A percentile compares a stretch with the other conserved stretches of the same genome.
These are phyloP conservation scores for Fusarium nodosum DNA, from an alignment of 2,329 filamentous ascomycete genomes.

Conservation along the genomic window DNA sequence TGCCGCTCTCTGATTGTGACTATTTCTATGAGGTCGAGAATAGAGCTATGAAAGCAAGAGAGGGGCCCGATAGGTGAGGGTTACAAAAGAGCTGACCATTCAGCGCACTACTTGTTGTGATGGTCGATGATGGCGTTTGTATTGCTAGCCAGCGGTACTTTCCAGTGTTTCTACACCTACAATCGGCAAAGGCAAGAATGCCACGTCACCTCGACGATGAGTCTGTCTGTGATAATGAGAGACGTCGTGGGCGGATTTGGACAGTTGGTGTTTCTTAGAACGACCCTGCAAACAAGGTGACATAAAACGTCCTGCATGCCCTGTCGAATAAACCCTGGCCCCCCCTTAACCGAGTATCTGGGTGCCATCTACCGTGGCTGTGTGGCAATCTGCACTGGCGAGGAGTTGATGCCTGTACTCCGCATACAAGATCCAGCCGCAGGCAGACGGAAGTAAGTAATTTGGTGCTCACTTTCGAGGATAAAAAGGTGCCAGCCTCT, in stretches of 20 bases:
- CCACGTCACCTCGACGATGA: slow-evolving; percentile 44
- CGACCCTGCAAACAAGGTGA: slow-evolving; percentile 35
- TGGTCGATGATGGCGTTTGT: slow-evolving; percentile 26
- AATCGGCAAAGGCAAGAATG: slow-evolving; percentile 35
- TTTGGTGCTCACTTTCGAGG: slow-evolving; percentile 35
- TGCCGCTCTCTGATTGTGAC: slow-evolving; percentile 4
- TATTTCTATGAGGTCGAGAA: not conserved
- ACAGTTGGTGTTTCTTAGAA: slow-evolving; percentile 24
- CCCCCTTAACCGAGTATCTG: slow-evolving; percentile 48
- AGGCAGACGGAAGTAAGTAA: slow-evolving; percentile 28
- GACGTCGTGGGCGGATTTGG: slow-evolving; percentile 21
- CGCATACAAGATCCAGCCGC: slow-evolving; percentile 36
- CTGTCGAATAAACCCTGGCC: slow-evolving; percentile 41
- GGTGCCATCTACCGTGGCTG: slow-evolving; percentile 40
- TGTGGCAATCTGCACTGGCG: slow-evolving; percentile 38
- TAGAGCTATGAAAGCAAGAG: slow-evolving; percentile 16
- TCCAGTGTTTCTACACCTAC: slow-evolving; percentile 33
- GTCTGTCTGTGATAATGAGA: slow-evolving; percentile 16
- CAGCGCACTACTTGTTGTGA: slow-evolving; percentile 9
- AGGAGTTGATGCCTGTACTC: slow-evolving; percentile 36
- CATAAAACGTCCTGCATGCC: slow-evolving; percentile 45
- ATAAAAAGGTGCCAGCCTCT: slow-evolving; percentile 37
- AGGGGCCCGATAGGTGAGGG: slow-evolving; percentile 19
- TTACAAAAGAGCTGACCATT: slow-evolving; percentile 4
- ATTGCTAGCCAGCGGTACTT: slow-evolving; percentile 36